Percentiles rank a stretch among this genome's conserved stretches.
phyloP scores from a whole-genome alignment of 305 asterid genomes.

The Plantago coronopus region DNA sequence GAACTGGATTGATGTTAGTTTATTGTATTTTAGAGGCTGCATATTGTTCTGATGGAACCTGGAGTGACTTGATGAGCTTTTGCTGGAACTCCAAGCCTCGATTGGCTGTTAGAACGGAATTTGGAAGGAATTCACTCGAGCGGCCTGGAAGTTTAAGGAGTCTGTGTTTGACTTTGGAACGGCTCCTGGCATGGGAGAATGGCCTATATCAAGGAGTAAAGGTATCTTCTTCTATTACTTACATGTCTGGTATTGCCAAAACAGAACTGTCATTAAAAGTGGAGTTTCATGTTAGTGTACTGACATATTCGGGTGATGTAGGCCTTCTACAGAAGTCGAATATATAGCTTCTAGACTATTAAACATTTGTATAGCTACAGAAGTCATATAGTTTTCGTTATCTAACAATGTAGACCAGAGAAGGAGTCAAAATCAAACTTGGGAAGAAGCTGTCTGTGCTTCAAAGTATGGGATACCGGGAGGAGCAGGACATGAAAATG shows the following conservation, averaged over 20 bases:
- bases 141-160: conserved; percentile 61
- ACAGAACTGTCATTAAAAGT: no score
- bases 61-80: conserved; percentile 89
- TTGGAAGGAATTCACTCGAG: conserved; percentile 60
- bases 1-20: not conserved
- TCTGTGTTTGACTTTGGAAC: conserved; percentile 81
- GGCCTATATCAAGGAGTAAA: conserved; percentile 90
- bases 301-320: no score
- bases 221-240: conserved; percentile 33
- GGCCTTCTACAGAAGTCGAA: no score
- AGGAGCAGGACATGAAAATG: conserved; percentile 70
- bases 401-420: conserved; percentile 55
- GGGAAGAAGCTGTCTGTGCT: conserved; percentile 75
- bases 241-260: no score
- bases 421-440: conserved; percentile 87
- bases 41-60: conserved; percentile 85
- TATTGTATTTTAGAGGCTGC: conserved; percentile 59
- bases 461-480: conserved; percentile 73
- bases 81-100: conserved; percentile 95
- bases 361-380: no score
- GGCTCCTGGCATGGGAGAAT: conserved; percentile 97
- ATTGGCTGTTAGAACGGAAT: conserved; percentile 69
- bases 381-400: no score
- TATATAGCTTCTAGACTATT: no score
- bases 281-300: no score